Base-by-base conservation (phyloP, 2,329 filamentous ascomycete genomes). In the Trichoderma sp. region DNA sequence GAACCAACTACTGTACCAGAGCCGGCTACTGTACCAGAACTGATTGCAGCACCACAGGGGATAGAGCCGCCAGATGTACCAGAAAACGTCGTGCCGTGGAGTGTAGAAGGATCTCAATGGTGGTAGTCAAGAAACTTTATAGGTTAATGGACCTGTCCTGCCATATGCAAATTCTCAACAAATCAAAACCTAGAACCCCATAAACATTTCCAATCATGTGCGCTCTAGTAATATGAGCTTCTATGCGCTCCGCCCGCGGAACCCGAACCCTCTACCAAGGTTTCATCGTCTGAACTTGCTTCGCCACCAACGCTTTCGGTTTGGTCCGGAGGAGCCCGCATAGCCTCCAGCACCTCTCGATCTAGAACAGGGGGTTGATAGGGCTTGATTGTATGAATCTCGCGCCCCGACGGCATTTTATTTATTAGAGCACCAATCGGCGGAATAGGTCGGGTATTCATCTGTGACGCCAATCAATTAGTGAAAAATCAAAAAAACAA, bases 331-430 rank as follows among this genome's bases (percentile, higher is more conserved):
- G 76, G 75, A 4, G 76, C 76, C 5, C 86, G 83, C 87, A 90
- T 89, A 2, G 82, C 81, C 62, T 90, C 87, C 13, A 98, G 81
- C 0, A 87, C 82, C 33, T 89, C 86, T 13, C 85, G 83, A 55
- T 91, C 91, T 13, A 97, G 80, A 1, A 81, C 78, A 0, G 91
- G 91, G 0, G 88, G 86, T 7, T 86, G 83, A 74, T 89, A 97
- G 0, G 88, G 84, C 75, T 90, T 90, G 43, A 93, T 82, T 0
- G 84, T 86, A 72, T 96, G 91, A 65, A 97, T 93, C 75, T 97
- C 94, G 72, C 95, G 88, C 1, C 95, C 95, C 1, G 92, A 95
- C 0, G 96, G 95, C 82, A 98, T 91, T 71, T 88, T 90, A 7
- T 92, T 87, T 5, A 97, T 80, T 11, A 97, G 82, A 0, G 91